A percentile compares a stretch with the other conserved stretches of the same genome.
Conservation (phyloP, 441 rosid genomes). For the Capsella rubella region DNA sequence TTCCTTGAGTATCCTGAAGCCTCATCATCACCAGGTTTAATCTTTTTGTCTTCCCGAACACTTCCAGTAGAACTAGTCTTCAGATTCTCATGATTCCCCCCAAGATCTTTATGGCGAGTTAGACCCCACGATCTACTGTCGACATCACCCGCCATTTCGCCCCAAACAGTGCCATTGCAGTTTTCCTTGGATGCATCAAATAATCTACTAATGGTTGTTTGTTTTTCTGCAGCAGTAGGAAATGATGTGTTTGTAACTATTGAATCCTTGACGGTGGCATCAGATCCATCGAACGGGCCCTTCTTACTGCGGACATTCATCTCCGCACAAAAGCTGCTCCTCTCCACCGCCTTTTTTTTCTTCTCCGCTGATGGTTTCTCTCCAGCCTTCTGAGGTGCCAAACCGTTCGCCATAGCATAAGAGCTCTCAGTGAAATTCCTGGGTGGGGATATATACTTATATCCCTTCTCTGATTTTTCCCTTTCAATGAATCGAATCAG, state of each 20-base stretch:
- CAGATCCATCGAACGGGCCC: conserved; percentile 47
- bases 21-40: conserved; percentile 51
- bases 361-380: conserved; percentile 55
- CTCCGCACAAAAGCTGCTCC: conserved; percentile 51
- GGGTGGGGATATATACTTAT: conserved; percentile 41
- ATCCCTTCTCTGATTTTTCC: conserved; percentile 44
- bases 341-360: conserved; percentile 54
- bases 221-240: conserved; percentile 46
- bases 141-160: conserved; percentile 49
- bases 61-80: conserved; percentile 57
- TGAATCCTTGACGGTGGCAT: conserved; percentile 50
- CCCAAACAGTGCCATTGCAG: conserved; percentile 47
- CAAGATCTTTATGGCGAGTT: conserved; percentile 54
- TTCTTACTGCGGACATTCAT: conserved; percentile 50
- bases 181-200: conserved; percentile 49
- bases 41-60: conserved; percentile 62
- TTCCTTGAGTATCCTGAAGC: conserved; percentile 53
- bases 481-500: conserved; percentile 52
- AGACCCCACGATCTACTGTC: conserved; percentile 53
- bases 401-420: conserved; percentile 42
- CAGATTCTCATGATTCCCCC: conserved; percentile 52
- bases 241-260: conserved; percentile 51
- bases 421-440: conserved; percentile 47
- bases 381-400: conserved; percentile 51
- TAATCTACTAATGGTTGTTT: conserved; percentile 48